Evolutionary conservation across 257 asterid species (phyloP), one percentile per base, ranked within the genome.

Genomic region (Vinca minor): DNA sequence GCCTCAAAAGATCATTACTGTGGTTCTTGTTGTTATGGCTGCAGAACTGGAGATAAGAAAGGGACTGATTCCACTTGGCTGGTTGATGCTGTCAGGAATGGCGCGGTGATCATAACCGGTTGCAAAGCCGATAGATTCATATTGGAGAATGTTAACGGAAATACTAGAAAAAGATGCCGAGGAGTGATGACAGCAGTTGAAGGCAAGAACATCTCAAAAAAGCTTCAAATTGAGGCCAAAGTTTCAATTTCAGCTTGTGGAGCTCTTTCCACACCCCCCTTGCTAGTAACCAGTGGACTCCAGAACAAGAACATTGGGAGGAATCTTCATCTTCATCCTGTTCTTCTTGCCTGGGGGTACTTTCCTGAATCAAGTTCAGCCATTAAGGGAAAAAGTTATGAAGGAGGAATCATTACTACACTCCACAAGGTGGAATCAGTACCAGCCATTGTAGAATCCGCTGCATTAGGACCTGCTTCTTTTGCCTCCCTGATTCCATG

Each of bases 261-360:
- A 0, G 76, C 98, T 29, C 85, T 92, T 52, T 39, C 64, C n/a
- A 92, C 95, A 1, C 98, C 98, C 0, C 96, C 98, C 0, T 71
- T 92, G 63, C 64, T 92, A 65, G 55, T 82, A 38, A 67, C 91
- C 11, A 85, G 95, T 46, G 96, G 96, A 4, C 55, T 92, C 78
- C 44, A 73, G 81, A 92, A 89, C 82, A 77, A 68, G 70, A 79
- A 92, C 80, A 89, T 92, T 0, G 96, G 98, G 15, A 69, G 67
- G 34, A 89, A 92, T 71, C 90, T 92, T 61, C 96, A 92, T 55
- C 94, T 92, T 57, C 98, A 92, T 65, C 98, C 96, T 0, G 88
- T 78, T 54, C 68, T 83, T 0, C 54, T 79, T 6, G 95, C 81
- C 31, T 92, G 98, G 98, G 98, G 96, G 25, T 85, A 92, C 72